Conservation (phyloP, 2,329 filamentous ascomycete species). For the Beauveria brongniartii region DNA sequence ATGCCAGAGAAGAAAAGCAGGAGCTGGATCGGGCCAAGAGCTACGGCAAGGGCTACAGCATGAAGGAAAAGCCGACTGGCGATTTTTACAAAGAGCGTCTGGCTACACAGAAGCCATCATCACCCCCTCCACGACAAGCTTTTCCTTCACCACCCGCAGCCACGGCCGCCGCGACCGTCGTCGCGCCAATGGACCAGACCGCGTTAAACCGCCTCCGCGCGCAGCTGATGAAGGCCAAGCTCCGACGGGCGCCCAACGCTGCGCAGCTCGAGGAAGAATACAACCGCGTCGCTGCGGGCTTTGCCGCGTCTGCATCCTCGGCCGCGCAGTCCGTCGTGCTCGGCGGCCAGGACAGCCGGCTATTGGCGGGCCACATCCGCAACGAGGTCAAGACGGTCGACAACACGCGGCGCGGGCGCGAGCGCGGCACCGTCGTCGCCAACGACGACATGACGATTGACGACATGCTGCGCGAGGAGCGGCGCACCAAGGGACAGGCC, state of each 20-base stretch:
- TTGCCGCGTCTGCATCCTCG: constrained; percentile 46
- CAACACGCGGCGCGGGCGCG: constrained; percentile 74
- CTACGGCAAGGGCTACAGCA: constrained; percentile 78
- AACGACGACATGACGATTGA: constrained; percentile 95
- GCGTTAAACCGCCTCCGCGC: constrained; percentile 83
- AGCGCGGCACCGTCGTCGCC: constrained; percentile 76
- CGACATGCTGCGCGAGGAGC: constrained; percentile 94
- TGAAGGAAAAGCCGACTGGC: constrained; percentile 79
- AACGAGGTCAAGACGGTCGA: constrained; percentile 70
- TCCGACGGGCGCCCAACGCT: constrained; percentile 68
- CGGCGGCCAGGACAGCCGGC: constrained; percentile 79
- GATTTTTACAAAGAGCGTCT: constrained; percentile 77
- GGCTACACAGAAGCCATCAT: constrained; percentile 35
- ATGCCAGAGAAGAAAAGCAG: constrained; percentile 85
- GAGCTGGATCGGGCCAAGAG: constrained; percentile 75
- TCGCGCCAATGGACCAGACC: constrained; percentile 58
- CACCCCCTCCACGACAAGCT: constrained; percentile 23
- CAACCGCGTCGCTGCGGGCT: constrained; percentile 61
- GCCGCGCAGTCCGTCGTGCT: constrained; percentile 63
- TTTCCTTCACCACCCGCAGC: constrained; percentile 23
- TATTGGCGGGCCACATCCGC: constrained; percentile 63
- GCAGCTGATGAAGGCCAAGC: constrained; percentile 90
- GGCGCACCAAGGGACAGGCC: constrained; percentile 67
- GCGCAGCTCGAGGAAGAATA: constrained; percentile 76
- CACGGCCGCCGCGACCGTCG: constrained; percentile 8